Conservation (phyloP, 1,139 yeast genomes). For the Yueomyces sp. region DNA sequence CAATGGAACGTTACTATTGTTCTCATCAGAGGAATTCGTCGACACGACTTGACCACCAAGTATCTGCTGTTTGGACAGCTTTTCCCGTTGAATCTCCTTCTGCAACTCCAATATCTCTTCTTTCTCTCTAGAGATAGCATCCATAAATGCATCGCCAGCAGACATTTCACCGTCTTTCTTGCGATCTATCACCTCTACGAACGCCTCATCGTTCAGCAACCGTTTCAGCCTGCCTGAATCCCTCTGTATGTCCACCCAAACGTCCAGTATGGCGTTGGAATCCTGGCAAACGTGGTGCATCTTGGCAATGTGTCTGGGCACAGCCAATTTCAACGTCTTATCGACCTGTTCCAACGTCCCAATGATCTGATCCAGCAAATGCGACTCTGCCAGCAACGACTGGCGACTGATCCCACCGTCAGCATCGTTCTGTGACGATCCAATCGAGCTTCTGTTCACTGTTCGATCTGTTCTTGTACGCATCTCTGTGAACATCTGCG, state of each 20-base stretch:
- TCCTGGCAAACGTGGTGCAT: constrained; percentile 20
- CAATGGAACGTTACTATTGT: neutral
- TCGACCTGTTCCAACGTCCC: constrained; percentile 18
- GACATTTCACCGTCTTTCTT: too few species aligned
- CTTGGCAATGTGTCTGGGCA: constrained; percentile 15
- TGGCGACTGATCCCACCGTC: neutral
- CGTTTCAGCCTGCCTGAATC: constrained; percentile 21
- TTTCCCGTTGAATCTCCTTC: constrained; percentile 8
- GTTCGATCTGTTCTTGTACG: neutral
- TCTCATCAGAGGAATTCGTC: too few species aligned
- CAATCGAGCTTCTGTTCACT: constrained; percentile 1
- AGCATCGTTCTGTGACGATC: constrained; percentile 13
- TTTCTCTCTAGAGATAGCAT: constrained; percentile 7
- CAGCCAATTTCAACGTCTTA: constrained; percentile 8
- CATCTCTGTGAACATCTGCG: too few species aligned
- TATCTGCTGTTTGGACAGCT: neutral
- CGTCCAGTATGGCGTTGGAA: constrained; percentile 19
- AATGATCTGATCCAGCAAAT: constrained; percentile 19
- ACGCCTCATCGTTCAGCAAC: constrained; percentile 11
- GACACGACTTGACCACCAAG: too few species aligned
- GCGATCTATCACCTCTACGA: neutral
- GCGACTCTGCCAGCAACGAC: constrained; percentile 18
- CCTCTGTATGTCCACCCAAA: constrained; percentile 23
- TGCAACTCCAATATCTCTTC: constrained; percentile 13
- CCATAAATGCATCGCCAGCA: constrained; percentile 4